Conservation (phyloP, 2,329 filamentous ascomycete species). For the Xylariaceae sp. region DNA sequence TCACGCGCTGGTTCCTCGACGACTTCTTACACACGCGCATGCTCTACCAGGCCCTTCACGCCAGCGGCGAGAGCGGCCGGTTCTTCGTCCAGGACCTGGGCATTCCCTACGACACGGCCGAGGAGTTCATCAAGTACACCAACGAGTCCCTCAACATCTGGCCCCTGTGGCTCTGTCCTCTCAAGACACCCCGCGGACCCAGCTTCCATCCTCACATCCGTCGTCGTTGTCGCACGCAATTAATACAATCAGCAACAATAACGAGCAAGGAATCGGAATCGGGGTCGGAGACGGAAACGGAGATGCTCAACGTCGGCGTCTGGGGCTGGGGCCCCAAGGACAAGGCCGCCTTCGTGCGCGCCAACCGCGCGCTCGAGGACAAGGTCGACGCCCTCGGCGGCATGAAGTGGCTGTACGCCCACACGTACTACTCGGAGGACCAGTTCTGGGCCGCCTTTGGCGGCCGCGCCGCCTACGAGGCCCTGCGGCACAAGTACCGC, state of each 20-base stretch:
- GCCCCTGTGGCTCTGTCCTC: constrained; percentile 56
- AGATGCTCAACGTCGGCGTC: constrained; percentile 61
- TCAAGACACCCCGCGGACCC: constrained; percentile 42
- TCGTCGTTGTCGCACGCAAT: constrained; percentile 2
- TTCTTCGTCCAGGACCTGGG: constrained; percentile 66
- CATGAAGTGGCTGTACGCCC: constrained; percentile 83
- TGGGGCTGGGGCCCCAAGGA: constrained; percentile 70
- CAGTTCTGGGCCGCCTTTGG: constrained; percentile 65
- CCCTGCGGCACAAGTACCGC: constrained; percentile 55
- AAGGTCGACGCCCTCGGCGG: constrained; percentile 66
- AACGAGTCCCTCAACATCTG: constrained; percentile 47
- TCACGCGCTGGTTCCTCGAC: constrained; percentile 64
- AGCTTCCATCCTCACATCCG: constrained; percentile 53
- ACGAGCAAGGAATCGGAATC: no score
- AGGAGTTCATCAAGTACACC: constrained; percentile 52
- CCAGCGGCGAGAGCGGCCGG: constrained; percentile 56
- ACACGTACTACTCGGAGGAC: constrained; percentile 72
- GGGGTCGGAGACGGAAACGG: constrained; percentile 11
- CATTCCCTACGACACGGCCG: constrained; percentile 48
- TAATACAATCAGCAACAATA: constrained; percentile 3
- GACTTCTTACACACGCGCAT: constrained; percentile 69
- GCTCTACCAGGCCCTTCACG: constrained; percentile 67
- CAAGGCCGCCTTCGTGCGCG: constrained; percentile 54
- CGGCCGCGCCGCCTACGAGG: constrained; percentile 54
- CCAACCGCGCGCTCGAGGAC: constrained; percentile 66